Evolutionary conservation across 192 early-diverging fungal species (phyloP), one percentile per base, ranked within the genome.

Genomic region (Coemansia sp.): DNA sequence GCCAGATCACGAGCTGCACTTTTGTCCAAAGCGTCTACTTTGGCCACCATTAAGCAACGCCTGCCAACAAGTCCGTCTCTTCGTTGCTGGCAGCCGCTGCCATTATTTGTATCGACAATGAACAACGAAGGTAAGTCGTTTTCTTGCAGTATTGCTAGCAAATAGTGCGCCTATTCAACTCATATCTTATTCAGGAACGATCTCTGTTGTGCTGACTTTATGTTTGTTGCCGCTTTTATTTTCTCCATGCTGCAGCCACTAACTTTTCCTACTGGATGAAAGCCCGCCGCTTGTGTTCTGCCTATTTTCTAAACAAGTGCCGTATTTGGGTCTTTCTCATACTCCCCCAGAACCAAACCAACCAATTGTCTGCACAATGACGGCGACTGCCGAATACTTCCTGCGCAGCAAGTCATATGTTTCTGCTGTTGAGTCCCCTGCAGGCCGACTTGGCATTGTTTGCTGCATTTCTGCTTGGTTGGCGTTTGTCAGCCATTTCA

Each of bases 21-120:
- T 11, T 22, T 59, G 19, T 35, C 37, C 7, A 59, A 59, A 9
- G 19, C 41, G 7, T 12, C 57, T 59, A 29, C 14, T 22, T 38
- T 39, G n/a, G 19, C 57, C 35, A 11, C 57, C 31, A 39, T 0
- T 21, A 8, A 21, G 7, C 35, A 39, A 39, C 57, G 41, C 41
- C n/a, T 59, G 25, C 57, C 31, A 37, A 41, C 57, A 23, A 25
- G 26, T 38, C n/a, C 29, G 35, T 22, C 29, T 21, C 19, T 38
- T 21, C 57, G 22, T 38, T 39, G 21, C 49, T 31, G 25, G 16
- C 43, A 50, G 50, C 16, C 23, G 41, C 29, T 50, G 47, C 47
- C 37, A 50, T 61, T 49, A 61, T 61, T 31, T 50, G n/a, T 31
- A 47, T 61, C 60, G 29, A 61, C 60, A 61, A 61, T 61, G 60